These are phyloP conservation scores for Phenoliferia sp. DNA, from an alignment of 1,284 basidiomycete genomes.

Conservation along the genomic window DNA sequence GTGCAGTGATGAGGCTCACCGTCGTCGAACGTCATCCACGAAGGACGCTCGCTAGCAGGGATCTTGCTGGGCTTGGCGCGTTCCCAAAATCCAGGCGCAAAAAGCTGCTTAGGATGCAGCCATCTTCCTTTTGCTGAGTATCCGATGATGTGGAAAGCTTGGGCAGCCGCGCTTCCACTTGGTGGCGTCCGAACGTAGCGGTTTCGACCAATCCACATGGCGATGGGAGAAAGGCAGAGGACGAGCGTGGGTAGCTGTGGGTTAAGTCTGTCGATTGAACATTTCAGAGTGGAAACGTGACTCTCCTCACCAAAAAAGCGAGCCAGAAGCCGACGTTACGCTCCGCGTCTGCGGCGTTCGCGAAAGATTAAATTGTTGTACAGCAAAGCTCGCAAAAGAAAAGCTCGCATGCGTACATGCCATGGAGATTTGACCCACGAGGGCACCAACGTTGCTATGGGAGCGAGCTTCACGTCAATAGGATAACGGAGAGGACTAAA, in stretches of 20 bases:
- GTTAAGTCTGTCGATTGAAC: background rate
- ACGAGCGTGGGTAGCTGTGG: conserved; percentile 43
- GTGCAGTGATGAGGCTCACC: conserved; percentile 7
- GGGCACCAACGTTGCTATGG: conserved; percentile 44
- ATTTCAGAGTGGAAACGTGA: too few relatives aligned
- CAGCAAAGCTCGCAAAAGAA: too few relatives aligned
- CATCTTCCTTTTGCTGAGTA: conserved; percentile 40
- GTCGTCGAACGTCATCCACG: conserved; percentile 52
- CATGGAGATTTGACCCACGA: conserved; percentile 40
- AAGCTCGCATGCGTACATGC: too few relatives aligned
- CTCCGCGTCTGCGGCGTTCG: too few relatives aligned
- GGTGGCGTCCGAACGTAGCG: conserved; percentile 32
- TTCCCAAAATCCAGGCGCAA: conserved; percentile 70
- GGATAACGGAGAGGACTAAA: background rate
- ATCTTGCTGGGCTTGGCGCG: conserved; percentile 51
- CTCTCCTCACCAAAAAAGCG: conserved; percentile 36
- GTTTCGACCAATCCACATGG: conserved; percentile 62
- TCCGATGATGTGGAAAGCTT: conserved; percentile 39
- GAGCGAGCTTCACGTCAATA: too few relatives aligned
- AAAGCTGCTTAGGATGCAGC: conserved; percentile 45
- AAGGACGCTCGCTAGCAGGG: conserved; percentile 34
- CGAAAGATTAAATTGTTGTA: too few relatives aligned
- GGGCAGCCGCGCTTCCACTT: conserved; percentile 70
- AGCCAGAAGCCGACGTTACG: conserved; percentile 46
- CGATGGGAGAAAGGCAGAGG: conserved; percentile 53